Conservation (phyloP, 192 early-diverging fungal genomes). For the Chytriomyces hyalinus region DNA sequence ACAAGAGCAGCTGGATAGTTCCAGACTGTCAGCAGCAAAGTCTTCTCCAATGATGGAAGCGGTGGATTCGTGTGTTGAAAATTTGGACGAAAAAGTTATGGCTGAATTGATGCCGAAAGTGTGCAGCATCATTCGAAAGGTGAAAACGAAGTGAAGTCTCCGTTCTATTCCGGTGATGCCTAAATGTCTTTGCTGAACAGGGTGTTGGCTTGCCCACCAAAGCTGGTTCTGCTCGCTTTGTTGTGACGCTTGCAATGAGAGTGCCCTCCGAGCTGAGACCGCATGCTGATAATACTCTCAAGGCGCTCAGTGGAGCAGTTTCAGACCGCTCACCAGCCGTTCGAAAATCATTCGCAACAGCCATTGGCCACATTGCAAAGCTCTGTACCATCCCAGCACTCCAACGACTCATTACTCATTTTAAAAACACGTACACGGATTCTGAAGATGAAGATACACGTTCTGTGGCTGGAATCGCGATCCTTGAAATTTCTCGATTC, state of each 20-base stretch:
- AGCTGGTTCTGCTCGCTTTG: slow-evolving; percentile 86
- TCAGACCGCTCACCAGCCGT: slow-evolving; percentile 80
- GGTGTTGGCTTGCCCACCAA: slow-evolving; percentile 90
- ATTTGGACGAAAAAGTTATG: slow-evolving; percentile 76
- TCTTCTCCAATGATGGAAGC: slow-evolving; percentile 95
- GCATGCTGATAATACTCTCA: slow-evolving; percentile 74
- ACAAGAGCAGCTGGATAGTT: slow-evolving; percentile 82
- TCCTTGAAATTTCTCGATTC: slow-evolving; percentile 72
- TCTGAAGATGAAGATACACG: slow-evolving; percentile 75
- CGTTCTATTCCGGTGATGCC: background rate
- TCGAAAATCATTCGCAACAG: slow-evolving; percentile 83
- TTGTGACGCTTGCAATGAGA: slow-evolving; percentile 79
- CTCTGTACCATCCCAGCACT: slow-evolving; percentile 53
- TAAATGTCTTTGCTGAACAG: slow-evolving; percentile 4
- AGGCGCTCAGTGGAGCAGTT: slow-evolving; percentile 76
- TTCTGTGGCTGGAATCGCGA: slow-evolving; percentile 66
- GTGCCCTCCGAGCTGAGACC: slow-evolving; percentile 68
- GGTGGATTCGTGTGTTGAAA: slow-evolving; percentile 75
- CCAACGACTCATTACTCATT: slow-evolving; percentile 68
- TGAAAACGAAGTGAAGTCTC: background rate
- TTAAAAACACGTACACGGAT: slow-evolving; percentile 80
- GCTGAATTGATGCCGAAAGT: slow-evolving; percentile 70
- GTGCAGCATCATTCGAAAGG: slow-evolving; percentile 70
- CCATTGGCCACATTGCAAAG: slow-evolving; percentile 76
- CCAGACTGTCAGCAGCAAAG: slow-evolving; percentile 80